These are phyloP conservation scores for Iris pallida DNA, from an alignment of 116 monocot genomes.

Conservation along the genomic window DNA sequence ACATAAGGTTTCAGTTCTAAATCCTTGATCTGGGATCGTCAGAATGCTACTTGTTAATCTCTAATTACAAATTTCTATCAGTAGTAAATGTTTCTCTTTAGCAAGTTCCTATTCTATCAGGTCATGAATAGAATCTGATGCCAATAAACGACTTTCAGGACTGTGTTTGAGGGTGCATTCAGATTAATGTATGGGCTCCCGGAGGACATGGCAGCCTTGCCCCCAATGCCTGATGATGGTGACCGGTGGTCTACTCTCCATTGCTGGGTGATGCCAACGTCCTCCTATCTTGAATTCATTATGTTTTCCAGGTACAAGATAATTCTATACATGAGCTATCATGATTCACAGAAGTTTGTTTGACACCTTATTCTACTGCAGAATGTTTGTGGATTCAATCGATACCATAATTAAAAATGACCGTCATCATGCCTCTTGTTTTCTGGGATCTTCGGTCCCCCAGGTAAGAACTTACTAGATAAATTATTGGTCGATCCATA, in stretches of 20 bases:
- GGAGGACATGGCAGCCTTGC: conserved; percentile 34
- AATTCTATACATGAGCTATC: background rate
- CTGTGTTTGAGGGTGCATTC: conserved; percentile 64
- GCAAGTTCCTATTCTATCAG: no score
- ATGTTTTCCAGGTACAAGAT: conserved; percentile 79
- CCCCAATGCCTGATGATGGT: conserved; percentile 78
- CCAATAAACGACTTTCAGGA: conserved; percentile 18
- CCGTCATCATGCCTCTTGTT: conserved; percentile 27
- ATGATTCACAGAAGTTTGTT: background rate
- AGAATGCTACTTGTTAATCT: no score
- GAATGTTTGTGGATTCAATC: conserved; percentile 87
- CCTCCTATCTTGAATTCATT: conserved; percentile 81
- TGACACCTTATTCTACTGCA: conserved; percentile 19
- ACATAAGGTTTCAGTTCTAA: no score
- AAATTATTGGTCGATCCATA: background rate
- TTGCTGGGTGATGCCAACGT: conserved; percentile 96
- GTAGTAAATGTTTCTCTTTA: no score
- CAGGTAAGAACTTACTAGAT: conserved; percentile 36
- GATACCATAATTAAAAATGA: conserved; percentile 41
- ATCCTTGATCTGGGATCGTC: no score
- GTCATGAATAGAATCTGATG: no score
- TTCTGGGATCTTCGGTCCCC: conserved; percentile 56
- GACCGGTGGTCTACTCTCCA: conserved; percentile 74
- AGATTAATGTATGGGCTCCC: conserved; percentile 69
- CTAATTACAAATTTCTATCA: no score